A percentile compares a stretch with the other conserved stretches of the same genome.
Conservation (phyloP, 163 green algal species). For the Coccomyxa subellipsoidea region DNA sequence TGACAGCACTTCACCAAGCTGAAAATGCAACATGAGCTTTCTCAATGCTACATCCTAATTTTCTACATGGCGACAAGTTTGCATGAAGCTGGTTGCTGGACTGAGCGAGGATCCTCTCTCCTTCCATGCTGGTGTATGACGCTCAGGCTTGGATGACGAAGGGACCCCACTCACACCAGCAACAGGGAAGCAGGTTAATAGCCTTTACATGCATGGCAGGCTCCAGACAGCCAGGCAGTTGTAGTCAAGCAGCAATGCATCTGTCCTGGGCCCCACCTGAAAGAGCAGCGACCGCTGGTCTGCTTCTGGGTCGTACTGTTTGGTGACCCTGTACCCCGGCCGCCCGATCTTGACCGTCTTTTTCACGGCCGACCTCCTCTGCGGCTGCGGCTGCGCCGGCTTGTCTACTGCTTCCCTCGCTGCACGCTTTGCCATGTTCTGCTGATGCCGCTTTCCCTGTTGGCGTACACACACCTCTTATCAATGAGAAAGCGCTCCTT, state of each 20-base stretch:
- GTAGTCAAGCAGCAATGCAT: background rate
- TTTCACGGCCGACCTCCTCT: constrained; percentile 62
- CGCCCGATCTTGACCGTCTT: constrained; percentile 95
- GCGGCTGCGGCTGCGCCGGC: constrained; percentile 60
- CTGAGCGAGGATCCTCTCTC: no score
- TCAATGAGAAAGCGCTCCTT: background rate
- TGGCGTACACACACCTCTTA: no score
- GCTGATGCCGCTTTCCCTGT: constrained; percentile 95
- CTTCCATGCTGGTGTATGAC: no score
- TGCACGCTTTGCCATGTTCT: constrained; percentile 97
- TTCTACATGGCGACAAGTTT: no score
- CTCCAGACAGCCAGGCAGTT: no score
- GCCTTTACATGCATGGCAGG: no score
- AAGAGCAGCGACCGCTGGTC: constrained; percentile 88
- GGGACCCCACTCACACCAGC: no score
- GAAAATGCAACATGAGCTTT: no score
- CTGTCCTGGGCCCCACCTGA: constrained; percentile 57
- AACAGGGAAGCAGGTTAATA: no score
- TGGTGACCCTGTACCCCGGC: constrained; percentile 97
- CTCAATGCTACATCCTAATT: no score
- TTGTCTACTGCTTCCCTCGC: constrained; percentile 89
- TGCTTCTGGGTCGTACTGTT: constrained; percentile 88
- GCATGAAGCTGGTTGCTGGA: no score
- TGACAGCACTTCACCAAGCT: background rate
- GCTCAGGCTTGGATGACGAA: no score